These are phyloP conservation scores for Eucalyptus sp. DNA, from an alignment of 345 rosid genomes.

Conservation along the genomic window DNA sequence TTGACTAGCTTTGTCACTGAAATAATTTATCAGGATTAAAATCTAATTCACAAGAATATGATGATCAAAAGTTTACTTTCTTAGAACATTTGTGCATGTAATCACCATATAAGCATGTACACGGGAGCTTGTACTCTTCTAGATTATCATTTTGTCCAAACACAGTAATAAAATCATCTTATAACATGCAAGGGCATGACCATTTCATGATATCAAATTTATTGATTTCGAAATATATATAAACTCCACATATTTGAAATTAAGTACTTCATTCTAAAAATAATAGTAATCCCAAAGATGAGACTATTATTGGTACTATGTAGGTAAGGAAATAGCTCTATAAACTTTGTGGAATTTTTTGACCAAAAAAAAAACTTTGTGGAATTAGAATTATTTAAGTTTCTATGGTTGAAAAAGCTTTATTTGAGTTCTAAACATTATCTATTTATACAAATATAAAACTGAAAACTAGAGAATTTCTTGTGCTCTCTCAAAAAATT, in stretches of 20 bases:
- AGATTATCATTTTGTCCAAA: neutral
- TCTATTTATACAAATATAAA: too few relatives aligned
- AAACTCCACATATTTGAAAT: too few relatives aligned
- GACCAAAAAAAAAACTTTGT: too few relatives aligned
- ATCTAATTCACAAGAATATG: neutral
- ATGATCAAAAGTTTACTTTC: neutral
- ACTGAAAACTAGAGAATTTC: neutral
- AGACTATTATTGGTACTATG: neutral
- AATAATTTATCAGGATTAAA: too few relatives aligned
- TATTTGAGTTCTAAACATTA: too few relatives aligned
- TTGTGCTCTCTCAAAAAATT: neutral
- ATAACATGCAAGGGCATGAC: neutral
- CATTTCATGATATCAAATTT: neutral
- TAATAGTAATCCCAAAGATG: too few relatives aligned
- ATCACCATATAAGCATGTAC: neutral
- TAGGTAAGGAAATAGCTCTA: too few relatives aligned
- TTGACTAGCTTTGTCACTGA: rapidly evolving
- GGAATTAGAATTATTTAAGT: neutral
- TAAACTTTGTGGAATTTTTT: neutral
- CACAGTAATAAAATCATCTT: neutral
- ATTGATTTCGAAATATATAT: too few relatives aligned
- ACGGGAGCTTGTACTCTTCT: neutral
- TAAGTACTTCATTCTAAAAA: too few relatives aligned
- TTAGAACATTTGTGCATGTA: neutral
- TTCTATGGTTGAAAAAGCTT: too few relatives aligned